These are phyloP conservation scores for Neofusicoccum ribis DNA, from an alignment of 2,329 filamentous ascomycete species.

Conservation along the genomic window DNA sequence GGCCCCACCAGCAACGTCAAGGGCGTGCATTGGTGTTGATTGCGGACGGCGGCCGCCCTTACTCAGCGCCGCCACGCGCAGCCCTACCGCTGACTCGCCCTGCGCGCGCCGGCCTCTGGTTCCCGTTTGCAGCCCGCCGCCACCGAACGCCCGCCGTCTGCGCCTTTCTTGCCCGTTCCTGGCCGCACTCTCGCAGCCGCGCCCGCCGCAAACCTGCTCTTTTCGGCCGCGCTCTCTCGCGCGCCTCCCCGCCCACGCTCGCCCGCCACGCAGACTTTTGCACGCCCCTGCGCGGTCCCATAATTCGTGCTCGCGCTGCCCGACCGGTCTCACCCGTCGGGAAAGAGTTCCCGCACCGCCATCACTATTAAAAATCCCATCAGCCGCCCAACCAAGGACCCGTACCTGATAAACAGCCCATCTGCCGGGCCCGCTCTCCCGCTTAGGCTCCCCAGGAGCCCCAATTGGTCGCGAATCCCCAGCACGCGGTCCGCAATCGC, in stretches of 20 bases:
- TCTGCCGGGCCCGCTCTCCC: background rate
- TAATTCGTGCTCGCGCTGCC: constrained; percentile 3
- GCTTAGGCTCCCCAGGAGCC: background rate
- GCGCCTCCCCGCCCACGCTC: background rate
- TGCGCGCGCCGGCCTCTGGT: background rate
- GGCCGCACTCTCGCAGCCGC: too few species aligned
- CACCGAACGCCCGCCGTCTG: too few species aligned
- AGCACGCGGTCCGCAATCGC: background rate
- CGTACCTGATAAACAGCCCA: constrained; percentile 17
- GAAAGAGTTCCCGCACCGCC: constrained; percentile 18
- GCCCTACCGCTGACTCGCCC: background rate
- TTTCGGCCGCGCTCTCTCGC: background rate
- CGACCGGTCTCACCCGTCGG: background rate
- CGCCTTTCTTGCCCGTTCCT: background rate
- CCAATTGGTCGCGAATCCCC: background rate
- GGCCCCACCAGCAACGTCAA: constrained; percentile 18
- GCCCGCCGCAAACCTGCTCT: background rate
- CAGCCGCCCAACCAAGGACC: background rate
- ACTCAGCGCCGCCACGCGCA: background rate
- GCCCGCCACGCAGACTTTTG: background rate
- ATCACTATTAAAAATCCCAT: background rate
- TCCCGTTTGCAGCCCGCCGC: background rate
- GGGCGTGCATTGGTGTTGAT: constrained; percentile 12
- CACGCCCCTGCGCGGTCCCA: background rate
- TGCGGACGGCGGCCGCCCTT: background rate